A percentile compares a stretch with the other conserved stretches of the same genome.
Conservation (phyloP, 2,329 filamentous ascomycete genomes). For the Diplodia seriata region DNA sequence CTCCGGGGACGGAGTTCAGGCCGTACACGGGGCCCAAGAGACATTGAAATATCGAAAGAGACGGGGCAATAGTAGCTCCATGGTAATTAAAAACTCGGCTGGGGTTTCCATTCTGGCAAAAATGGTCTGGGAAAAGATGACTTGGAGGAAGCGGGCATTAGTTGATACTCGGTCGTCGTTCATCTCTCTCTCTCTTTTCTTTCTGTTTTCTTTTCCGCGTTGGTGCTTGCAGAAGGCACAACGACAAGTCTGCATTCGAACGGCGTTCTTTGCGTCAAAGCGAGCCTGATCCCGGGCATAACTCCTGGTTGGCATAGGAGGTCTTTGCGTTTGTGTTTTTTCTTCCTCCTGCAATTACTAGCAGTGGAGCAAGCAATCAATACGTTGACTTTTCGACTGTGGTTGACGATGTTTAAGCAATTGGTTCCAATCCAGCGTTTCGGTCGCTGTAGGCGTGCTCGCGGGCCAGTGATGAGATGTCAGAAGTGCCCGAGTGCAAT, state of each 20-base stretch:
- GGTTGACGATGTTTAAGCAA: background rate
- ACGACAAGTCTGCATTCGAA: constrained; percentile 17
- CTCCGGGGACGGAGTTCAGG: constrained; percentile 29
- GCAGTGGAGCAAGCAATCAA: background rate
- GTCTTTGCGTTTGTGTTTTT: constrained; percentile 3
- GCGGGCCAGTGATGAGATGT: background rate
- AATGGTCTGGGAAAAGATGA: background rate
- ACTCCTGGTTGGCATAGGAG: constrained; percentile 16
- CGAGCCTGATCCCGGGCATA: constrained; percentile 7
- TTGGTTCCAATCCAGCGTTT: background rate
- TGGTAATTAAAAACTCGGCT: background rate
- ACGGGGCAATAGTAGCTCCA: background rate
- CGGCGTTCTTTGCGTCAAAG: constrained; percentile 19
- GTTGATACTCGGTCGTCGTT: background rate
- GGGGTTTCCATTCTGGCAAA: background rate
- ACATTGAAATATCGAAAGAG: background rate
- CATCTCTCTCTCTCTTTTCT: background rate
- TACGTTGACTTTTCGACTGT: background rate
- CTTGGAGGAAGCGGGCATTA: background rate
- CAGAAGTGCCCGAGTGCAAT: background rate
- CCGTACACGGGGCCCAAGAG: constrained; percentile 28
- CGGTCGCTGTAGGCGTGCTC: background rate
- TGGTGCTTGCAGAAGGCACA: background rate
- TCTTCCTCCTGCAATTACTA: background rate
- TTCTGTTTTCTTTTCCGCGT: background rate